A percentile compares a stretch with the other conserved stretches of the same genome.
Conservation (phyloP, 495 filamentous ascomycete genomes). For the Penicillium alfredii region DNA sequence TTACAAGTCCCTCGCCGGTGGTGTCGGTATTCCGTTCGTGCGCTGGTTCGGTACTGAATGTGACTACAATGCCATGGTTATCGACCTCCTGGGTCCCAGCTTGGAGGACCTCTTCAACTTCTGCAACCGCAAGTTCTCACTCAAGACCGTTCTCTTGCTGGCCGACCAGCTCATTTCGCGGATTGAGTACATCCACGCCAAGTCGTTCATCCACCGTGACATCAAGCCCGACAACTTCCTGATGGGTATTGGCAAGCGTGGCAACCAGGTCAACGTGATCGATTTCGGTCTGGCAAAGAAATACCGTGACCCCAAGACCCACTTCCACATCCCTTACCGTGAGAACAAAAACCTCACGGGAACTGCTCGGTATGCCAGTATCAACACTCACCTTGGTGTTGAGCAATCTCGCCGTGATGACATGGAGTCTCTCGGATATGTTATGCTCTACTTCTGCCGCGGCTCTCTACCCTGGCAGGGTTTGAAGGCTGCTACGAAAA, state of each 20-base stretch:
- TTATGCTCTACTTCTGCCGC: constrained; percentile 99
- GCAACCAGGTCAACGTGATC: constrained; percentile 99
- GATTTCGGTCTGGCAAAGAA: constrained; percentile 99
- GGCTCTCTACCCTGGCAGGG: constrained; percentile 99
- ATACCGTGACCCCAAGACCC: constrained; percentile 99
- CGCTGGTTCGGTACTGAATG: constrained; percentile 99
- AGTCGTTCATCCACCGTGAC: constrained; percentile 99
- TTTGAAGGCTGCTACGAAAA: constrained; percentile 99
- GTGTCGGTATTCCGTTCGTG: constrained; percentile 98
- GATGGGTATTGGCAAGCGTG: constrained; percentile 99
- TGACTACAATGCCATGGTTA: constrained; percentile 99
- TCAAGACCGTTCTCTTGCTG: constrained; percentile 98
- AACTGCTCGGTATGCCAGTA: constrained; percentile 97
- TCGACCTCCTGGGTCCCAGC: constrained; percentile 94
- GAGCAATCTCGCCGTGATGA: constrained; percentile 99
- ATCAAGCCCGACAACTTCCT: constrained; percentile 99
- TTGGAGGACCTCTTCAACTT: constrained; percentile 99
- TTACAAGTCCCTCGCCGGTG: constrained; percentile 98
- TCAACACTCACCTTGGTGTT: constrained; percentile 98
- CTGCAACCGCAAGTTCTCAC: constrained; percentile 99
- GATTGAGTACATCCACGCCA: constrained; percentile 99
- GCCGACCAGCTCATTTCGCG: constrained; percentile 99
- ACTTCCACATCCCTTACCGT: constrained; percentile 99
- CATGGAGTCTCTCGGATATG: constrained; percentile 99
- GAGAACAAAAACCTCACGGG: constrained; percentile 99